Base-by-base conservation (phyloP, 2,329 filamentous ascomycete genomes). In the Cryphonectria nitschkei region DNA sequence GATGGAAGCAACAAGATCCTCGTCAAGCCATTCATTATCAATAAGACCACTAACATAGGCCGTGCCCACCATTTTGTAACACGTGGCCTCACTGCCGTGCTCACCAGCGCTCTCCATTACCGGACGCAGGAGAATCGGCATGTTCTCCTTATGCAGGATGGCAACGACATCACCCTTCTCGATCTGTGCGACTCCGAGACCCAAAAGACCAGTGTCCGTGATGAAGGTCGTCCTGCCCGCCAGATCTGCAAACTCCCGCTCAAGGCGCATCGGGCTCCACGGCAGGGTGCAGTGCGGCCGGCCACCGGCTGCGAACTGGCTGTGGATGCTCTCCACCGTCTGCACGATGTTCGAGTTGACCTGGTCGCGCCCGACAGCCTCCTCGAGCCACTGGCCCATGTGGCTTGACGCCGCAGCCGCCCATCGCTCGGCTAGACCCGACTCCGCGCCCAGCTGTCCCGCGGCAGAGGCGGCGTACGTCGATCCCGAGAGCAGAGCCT, bases 31-130 rank as follows among this genome's bases (percentile, higher is more conserved):
- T 26, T 70, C 68, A n/a, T 56, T 63, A 6, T 54, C 34, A 39
- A 67, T 67, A 13, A 70, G 41, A 4, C 63, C 68, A 16, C 61
- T 32, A n/a, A 70, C 26, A 46, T 66, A 61, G 9, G 68, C 63
- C 54, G 54, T 70, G 14, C 68, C 68, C 3, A 70, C 68, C 68
- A 70, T 41, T 29, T 62, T 70, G 2, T 41, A 13, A 39, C 37
- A 66, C 11, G 29, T 19, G 1, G 3, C 2, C 22, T 37, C 26
- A 26, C 19, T 9, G 19, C 26, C 16, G 19, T 13, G 5, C 22
- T 34, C 39, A 6, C 22, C n/a, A 8, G 22, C 9, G 8, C 5
- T 39, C 50, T 52, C 19, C 4, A 43, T 54, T 11, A 32, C 67
- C 56, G 43, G 67, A 11, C 19, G 56, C 29, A 70, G 46, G 22